These are phyloP conservation scores for Cladosporium sp. DNA, from an alignment of 2,329 filamentous ascomycete genomes.

Conservation along the genomic window DNA sequence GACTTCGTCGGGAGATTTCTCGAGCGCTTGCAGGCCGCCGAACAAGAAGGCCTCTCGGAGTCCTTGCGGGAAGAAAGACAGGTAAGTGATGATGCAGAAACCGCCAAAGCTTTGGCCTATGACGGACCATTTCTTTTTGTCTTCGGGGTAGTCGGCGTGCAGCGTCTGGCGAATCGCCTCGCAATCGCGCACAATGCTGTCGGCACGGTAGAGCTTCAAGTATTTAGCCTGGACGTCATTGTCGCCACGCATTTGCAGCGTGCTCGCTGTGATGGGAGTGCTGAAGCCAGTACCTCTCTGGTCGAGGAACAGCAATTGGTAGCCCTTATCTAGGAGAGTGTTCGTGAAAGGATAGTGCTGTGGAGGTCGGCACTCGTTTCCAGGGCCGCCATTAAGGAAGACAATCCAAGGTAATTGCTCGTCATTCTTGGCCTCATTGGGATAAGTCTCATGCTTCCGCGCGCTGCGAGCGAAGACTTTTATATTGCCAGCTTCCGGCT, in stretches of 20 bases:
- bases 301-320: slow-evolving; percentile 80
- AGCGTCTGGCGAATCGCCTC: slow-evolving; percentile 78
- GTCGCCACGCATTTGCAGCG: slow-evolving; percentile 60
- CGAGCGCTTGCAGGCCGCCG: slow-evolving; percentile 76
- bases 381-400: slow-evolving; percentile 83
- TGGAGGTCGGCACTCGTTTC: slow-evolving; percentile 70
- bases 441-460: slow-evolving; percentile 58
- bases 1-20: slow-evolving; percentile 66
- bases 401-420: slow-evolving; percentile 57
- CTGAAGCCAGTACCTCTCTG: slow-evolving; percentile 86
- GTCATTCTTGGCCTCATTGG: slow-evolving; percentile 42
- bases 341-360: slow-evolving; percentile 70
- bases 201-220: slow-evolving; percentile 78
- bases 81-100: slow-evolving; percentile 78
- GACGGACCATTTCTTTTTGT: slow-evolving; percentile 75
- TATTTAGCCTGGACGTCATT: slow-evolving; percentile 71
- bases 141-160: slow-evolving; percentile 63
- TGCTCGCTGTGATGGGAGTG: slow-evolving; percentile 70
- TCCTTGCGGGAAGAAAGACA: slow-evolving; percentile 73
- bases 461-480: slow-evolving; percentile 75
- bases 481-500: slow-evolving; percentile 58
- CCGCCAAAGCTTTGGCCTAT: slow-evolving; percentile 92
- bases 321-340: slow-evolving; percentile 70
- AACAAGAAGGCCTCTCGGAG: slow-evolving; percentile 78
- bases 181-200: slow-evolving; percentile 83